A percentile compares a stretch with the other conserved stretches of the same genome.
phyloP scores from a whole-genome alignment of 768 basidiomycete genomes.

The Lactarius sp. region DNA sequence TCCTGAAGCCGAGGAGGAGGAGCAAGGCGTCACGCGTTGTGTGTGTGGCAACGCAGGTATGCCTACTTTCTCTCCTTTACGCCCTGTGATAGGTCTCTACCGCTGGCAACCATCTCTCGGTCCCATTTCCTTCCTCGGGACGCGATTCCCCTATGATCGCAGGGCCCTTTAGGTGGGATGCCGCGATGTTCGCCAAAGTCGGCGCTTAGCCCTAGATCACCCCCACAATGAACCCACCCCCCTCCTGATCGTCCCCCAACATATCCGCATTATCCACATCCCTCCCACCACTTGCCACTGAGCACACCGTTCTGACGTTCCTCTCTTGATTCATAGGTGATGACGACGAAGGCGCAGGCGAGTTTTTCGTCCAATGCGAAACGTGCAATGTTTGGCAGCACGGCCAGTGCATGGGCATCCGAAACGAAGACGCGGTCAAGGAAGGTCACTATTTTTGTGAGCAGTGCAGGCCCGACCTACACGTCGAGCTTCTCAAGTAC shows the following conservation, averaged over 20 bases:
- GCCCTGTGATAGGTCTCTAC: constrained; percentile 9
- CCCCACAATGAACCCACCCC: not conserved
- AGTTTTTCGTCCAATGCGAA: constrained; percentile 98
- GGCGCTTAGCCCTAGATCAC: constrained; percentile 17
- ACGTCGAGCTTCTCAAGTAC: constrained; percentile 76
- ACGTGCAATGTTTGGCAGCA: constrained; percentile 98
- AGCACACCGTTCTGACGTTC: constrained; percentile 29
- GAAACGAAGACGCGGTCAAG: constrained; percentile 66
- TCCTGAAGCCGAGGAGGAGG: constrained; percentile 49
- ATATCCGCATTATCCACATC: not conserved
- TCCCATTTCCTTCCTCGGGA: constrained; percentile 3
- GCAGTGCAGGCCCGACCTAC: constrained; percentile 82
- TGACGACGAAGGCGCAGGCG: constrained; percentile 78
- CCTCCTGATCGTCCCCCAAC: constrained; percentile 8
- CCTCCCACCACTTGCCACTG: constrained; percentile 11
- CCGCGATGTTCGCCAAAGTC: constrained; percentile 7
- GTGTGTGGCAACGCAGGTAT: constrained; percentile 78
- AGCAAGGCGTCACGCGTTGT: constrained; percentile 68
- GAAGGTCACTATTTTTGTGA: constrained; percentile 92
- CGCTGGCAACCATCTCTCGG: not conserved
- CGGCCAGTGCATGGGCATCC: constrained; percentile 91
- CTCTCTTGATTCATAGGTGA: constrained; percentile 39
- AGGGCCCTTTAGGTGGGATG: not conserved
- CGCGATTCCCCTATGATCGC: constrained; percentile 1
- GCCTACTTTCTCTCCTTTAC: constrained; percentile 30